Base-by-base conservation (phyloP, 208 protist species). In the Trypanosoma caninum region DNA sequence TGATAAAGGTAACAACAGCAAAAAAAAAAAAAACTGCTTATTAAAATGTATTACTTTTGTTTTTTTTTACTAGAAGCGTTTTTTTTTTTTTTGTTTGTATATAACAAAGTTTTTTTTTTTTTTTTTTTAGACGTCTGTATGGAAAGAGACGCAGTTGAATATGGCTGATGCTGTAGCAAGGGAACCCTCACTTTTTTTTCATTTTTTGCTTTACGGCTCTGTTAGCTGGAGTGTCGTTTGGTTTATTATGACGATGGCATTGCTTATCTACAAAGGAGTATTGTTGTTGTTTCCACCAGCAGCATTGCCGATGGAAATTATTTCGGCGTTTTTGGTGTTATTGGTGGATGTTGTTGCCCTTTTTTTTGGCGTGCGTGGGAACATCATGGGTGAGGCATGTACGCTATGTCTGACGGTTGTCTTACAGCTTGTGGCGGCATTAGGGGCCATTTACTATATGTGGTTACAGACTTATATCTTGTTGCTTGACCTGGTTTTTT, bases 391-490 rank as follows among this genome's bases (percentile, higher is more conserved):
- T 31, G 72, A 65, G 13, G 35, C 56, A 18, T 14, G 34, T 11
- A 59, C 76, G 0, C 61, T 80, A 33, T 53, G 47, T 18, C 33
- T 87, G n/a, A 58, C 76, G 35, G 46, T 78, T 6, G 14, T 63
- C 27, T 48, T 92, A 8, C 50, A 83, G 25, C 40, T 74, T 46
- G 41, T 89, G 50, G 59, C 55, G 6, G 69, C 66, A 16, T 55
- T 76, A 27, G 84, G 80, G 9, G 78, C 69, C 9, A 69, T 87
- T 45, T 91, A 88, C 52, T 91, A 81, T 64, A 91, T 88, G 81
- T 91, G 84, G 80, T 63, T 91, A 2, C 81, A 91, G 69, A 84
- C 84, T n/a, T 91, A 91, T 45, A 78, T 88, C 23, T 80, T 87
- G 67, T 80, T 74, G 69, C 69, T 91, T 13, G 84, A 88, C 58